A percentile compares a stretch with the other conserved stretches of the same genome.
These are phyloP conservation scores for Aspergillus taichungensis DNA, from an alignment of 495 filamentous ascomycete genomes.

Conservation along the genomic window DNA sequence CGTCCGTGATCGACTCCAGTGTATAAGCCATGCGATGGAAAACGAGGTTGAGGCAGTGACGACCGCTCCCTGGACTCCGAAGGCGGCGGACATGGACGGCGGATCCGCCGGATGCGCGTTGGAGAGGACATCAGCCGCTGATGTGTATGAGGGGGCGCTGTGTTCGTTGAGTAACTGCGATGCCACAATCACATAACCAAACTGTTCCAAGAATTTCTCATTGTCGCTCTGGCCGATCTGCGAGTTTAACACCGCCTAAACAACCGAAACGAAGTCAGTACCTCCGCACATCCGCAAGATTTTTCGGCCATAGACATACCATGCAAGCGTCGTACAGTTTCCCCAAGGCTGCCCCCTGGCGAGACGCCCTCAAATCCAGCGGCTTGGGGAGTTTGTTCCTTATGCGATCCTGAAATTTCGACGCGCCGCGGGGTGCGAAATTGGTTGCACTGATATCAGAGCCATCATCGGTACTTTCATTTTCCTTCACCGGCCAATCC, in stretches of 20 bases:
- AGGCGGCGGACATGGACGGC: constrained; percentile 34
- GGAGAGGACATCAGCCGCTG: constrained; percentile 32
- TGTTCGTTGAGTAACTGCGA: constrained; percentile 80
- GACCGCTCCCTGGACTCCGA: constrained; percentile 41
- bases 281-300: background rate
- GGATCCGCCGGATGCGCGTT: constrained; percentile 24
- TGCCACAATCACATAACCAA: constrained; percentile 89
- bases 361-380: constrained; percentile 48
- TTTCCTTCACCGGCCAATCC: constrained; percentile 37
- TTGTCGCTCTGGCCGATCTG: constrained; percentile 76
- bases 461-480: constrained; percentile 27
- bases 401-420: constrained; percentile 57
- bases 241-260: constrained; percentile 50
- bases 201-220: constrained; percentile 83
- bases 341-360: constrained; percentile 36
- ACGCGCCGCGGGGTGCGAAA: constrained; percentile 69
- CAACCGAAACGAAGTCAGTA: constrained; percentile 10
- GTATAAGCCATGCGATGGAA: constrained; percentile 60
- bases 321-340: constrained; percentile 51
- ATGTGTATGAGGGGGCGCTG: constrained; percentile 39
- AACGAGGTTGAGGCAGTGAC: constrained; percentile 52
- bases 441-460: constrained; percentile 32
- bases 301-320: constrained; percentile 29
- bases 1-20: constrained; percentile 48
- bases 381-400: constrained; percentile 55